Base-by-base conservation (phyloP, 2,329 filamentous ascomycete species). In the Shiraia sp. region DNA sequence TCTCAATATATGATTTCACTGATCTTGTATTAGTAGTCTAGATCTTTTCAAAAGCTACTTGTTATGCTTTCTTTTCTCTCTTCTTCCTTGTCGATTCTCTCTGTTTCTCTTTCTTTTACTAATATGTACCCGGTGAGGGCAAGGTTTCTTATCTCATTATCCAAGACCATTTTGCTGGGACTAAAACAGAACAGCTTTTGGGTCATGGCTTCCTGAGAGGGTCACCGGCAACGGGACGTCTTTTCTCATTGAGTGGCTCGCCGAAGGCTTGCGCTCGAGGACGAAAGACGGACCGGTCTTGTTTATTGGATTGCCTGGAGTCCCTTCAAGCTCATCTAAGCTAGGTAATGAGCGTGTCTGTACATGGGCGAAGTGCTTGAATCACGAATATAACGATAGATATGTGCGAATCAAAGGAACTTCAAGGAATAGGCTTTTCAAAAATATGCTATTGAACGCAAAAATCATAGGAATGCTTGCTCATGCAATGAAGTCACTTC, bases 241-340 rank as follows among this genome's bases (percentile, higher is more conserved):
- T 65, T 69, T 69, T 68, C 65, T 69, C 66, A 66, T 68, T 55
- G 51, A 55, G 51, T 41, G 29, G 29, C 35, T 51, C 52, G 60
- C 65, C 59, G 44, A 23, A 55, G 36, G 65, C 51, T 47, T 51
- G 50, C 42, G 43, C 49, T 64, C 49, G 62, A 68, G 55, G 66
- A 68, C 51, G 64, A 57, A 56, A 44, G 51, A 45, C 15, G 19
- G 24, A 4, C 31, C 19, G 19, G 8, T 22, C 4, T 22, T 22
- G 8, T 22, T 8, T 22, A 22, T 22, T 5, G 19, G 4, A 8
- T 22, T 22, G 8, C 8, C 19, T 4, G 8, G 19, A 8, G 19
- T 22, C 19, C n/a, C n/a, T n/a, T n/a, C n/a, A n/a, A n/a, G n/a
- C n/a, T n/a, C n/a, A n/a, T n/a, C n/a, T n/a, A n/a, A n/a, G n/a